Evolutionary conservation across 2,329 filamentous ascomycete genomes (phyloP).

Genomic region (Stachybotrys elegans): DNA sequence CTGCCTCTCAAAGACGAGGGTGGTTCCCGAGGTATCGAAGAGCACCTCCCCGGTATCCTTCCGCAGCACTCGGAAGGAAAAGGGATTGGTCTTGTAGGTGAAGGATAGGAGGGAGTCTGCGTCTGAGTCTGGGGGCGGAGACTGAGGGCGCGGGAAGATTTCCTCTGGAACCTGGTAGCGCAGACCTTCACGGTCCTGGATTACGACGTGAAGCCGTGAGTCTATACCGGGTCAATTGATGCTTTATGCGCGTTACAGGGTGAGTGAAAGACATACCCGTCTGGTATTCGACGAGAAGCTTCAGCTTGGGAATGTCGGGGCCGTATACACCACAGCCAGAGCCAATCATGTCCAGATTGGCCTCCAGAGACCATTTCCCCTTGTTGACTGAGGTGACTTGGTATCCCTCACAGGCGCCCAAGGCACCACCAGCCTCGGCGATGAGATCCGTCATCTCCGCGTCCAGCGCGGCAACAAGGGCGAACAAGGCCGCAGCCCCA

Average conservation of each 20-base stretch:
- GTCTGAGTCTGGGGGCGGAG: constrained; percentile 35
- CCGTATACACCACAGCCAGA: not conserved
- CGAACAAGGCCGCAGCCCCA: not conserved
- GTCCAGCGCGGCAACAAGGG: constrained; percentile 10
- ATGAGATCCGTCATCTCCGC: not conserved
- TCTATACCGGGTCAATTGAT: no score
- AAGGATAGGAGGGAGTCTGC: constrained; percentile 18
- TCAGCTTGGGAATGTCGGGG: constrained; percentile 10
- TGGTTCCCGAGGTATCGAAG: constrained; percentile 61
- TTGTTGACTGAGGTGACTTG: not conserved
- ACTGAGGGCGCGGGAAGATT: constrained; percentile 55
- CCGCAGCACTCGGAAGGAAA: constrained; percentile 55
- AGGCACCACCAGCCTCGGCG: not conserved
- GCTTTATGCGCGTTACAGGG: no score
- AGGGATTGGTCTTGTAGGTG: constrained; percentile 38
- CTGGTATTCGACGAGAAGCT: constrained; percentile 25
- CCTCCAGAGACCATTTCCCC: constrained; percentile 1
- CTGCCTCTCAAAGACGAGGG: constrained; percentile 67
- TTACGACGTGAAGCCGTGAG: constrained; percentile 62
- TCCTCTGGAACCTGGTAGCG: constrained; percentile 67
- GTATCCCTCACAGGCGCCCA: not conserved
- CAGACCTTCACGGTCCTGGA: constrained; percentile 58
- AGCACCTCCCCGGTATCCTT: constrained; percentile 36
- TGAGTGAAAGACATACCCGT: constrained; percentile 16
- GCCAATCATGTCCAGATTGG: constrained; percentile 1